Conservation (phyloP, 441 rosid species). For the Syzygium malaccense region DNA sequence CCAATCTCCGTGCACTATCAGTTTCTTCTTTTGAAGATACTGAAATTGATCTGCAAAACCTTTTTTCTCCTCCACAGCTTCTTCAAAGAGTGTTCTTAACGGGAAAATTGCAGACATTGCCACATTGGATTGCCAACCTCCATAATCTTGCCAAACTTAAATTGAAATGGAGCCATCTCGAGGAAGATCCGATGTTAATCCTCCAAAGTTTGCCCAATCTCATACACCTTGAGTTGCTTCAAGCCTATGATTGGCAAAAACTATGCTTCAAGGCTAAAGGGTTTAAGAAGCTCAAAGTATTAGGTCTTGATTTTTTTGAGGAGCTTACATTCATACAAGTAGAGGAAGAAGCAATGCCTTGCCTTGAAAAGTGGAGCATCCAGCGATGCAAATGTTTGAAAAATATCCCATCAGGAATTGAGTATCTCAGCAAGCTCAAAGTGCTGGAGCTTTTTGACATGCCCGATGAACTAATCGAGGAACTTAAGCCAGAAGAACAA, state of each 20-base stretch:
- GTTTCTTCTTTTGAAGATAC: background rate
- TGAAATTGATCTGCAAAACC: background rate
- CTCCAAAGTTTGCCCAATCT: background rate
- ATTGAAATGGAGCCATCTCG: background rate
- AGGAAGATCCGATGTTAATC: background rate
- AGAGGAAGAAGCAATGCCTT: constrained; percentile 4
- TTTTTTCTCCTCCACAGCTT: background rate
- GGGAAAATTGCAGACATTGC: background rate
- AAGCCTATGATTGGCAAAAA: background rate
- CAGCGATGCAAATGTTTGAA: background rate
- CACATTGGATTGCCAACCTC: constrained; percentile 3
- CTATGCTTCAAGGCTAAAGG: background rate
- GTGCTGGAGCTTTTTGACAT: background rate
- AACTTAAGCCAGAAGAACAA: background rate
- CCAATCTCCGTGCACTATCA: background rate
- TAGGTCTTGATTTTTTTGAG: background rate
- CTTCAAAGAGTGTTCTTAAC: background rate
- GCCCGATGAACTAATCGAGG: background rate
- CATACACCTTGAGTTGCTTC: background rate
- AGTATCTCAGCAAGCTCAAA: background rate
- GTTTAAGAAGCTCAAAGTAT: background rate
- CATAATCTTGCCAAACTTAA: background rate
- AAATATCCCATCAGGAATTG: background rate
- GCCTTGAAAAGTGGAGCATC: background rate
- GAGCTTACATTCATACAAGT: background rate